These are phyloP conservation scores for Hypoxylon perforatum DNA, from an alignment of 495 filamentous ascomycete species.

Conservation along the genomic window DNA sequence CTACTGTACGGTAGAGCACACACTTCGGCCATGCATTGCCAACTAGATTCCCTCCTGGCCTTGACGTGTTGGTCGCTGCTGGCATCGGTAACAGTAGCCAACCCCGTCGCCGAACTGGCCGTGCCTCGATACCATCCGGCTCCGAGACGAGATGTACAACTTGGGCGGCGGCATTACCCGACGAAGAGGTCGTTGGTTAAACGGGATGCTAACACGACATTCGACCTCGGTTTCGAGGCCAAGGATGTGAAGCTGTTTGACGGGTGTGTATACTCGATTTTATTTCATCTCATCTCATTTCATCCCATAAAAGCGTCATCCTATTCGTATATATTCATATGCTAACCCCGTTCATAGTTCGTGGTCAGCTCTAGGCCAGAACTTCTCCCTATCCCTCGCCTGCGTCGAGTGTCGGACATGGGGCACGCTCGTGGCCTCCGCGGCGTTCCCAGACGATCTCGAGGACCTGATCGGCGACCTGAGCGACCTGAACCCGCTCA, in stretches of 20 bases:
- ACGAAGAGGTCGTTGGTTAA: slow-evolving; percentile 23
- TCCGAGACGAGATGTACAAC: slow-evolving; percentile 7
- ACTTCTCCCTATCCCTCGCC: slow-evolving; percentile 25
- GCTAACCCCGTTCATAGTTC: slow-evolving; percentile 13
- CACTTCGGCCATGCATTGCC: slow-evolving; percentile 21
- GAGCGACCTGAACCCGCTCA: slow-evolving; percentile 31
- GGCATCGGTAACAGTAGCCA: slow-evolving; percentile 19
- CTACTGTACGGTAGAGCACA: neutral
- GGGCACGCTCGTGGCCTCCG: slow-evolving; percentile 33
- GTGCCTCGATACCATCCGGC: neutral
- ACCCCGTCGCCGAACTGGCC: slow-evolving; percentile 19
- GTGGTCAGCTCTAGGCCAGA: slow-evolving; percentile 14
- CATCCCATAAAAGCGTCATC: neutral
- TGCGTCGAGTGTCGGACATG: slow-evolving; percentile 41
- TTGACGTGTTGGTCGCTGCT: slow-evolving; percentile 24
- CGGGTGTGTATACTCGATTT: slow-evolving; percentile 24
- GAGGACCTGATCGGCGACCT: slow-evolving; percentile 31
- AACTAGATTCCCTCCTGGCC: slow-evolving; percentile 14
- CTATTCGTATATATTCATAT: neutral
- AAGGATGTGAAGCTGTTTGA: slow-evolving; percentile 29
- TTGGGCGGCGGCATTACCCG: slow-evolving; percentile 5
- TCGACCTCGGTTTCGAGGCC: slow-evolving; percentile 33
- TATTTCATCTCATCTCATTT: neutral
- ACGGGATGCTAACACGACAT: slow-evolving; percentile 37
- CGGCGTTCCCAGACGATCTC: slow-evolving; percentile 39